Evolutionary conservation across 2,329 filamentous ascomycete genomes (phyloP).

Genomic region (Fusarium ramigenum): DNA sequence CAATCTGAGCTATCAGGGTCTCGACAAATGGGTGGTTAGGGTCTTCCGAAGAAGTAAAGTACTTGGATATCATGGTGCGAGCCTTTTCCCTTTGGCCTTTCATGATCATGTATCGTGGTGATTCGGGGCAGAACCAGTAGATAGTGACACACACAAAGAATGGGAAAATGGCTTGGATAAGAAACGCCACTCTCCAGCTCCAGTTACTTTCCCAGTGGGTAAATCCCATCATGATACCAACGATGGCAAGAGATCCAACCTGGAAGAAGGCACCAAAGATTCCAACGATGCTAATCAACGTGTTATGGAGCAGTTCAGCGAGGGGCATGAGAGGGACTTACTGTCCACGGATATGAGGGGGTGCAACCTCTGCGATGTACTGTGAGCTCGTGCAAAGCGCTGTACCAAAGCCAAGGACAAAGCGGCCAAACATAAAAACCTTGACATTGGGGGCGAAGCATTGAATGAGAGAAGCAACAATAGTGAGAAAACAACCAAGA

Average conservation of each 20-base stretch:
- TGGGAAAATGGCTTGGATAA: slow-evolving; percentile 35
- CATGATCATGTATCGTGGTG: slow-evolving; percentile 39
- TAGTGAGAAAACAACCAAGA: slow-evolving; percentile 26
- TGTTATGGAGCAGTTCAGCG: background rate
- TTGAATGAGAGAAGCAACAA: slow-evolving; percentile 36
- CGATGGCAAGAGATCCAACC: slow-evolving; percentile 33
- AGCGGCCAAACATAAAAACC: slow-evolving; percentile 32
- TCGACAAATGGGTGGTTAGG: slow-evolving; percentile 32
- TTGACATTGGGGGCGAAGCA: slow-evolving; percentile 30
- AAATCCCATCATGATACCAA: slow-evolving; percentile 39
- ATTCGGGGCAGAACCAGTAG: slow-evolving; percentile 38
- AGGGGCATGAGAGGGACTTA: background rate
- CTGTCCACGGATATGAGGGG: slow-evolving; percentile 34
- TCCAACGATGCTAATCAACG: slow-evolving; percentile 14
- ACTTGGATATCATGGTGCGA: slow-evolving; percentile 26
- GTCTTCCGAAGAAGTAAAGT: slow-evolving; percentile 33
- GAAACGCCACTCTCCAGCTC: slow-evolving; percentile 36
- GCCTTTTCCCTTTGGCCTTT: slow-evolving; percentile 35
- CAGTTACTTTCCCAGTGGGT: slow-evolving; percentile 37
- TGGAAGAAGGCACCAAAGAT: slow-evolving; percentile 40
- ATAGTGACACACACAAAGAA: slow-evolving; percentile 31
- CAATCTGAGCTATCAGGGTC: slow-evolving; percentile 34
- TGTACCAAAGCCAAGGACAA: slow-evolving; percentile 36
- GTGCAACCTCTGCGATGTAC: slow-evolving; percentile 37
- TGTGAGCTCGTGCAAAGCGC: slow-evolving; percentile 39